Base-by-base conservation (phyloP, 2,329 filamentous ascomycete species). In the Penicillium sp. region DNA sequence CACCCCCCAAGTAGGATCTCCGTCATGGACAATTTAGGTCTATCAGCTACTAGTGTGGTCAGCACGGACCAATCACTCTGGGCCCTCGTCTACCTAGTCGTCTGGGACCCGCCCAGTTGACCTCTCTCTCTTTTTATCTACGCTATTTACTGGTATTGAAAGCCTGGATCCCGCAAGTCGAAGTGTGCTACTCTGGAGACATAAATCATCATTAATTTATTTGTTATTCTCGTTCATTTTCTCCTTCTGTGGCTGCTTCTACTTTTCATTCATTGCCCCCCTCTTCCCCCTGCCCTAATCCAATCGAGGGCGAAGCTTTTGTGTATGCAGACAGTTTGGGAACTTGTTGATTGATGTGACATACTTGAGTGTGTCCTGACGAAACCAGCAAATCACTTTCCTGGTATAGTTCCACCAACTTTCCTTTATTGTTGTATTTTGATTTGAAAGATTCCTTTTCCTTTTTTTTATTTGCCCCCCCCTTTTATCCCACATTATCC, bases 41-140 rank as follows among this genome's bases (percentile, higher is more conserved):
- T 69, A 70, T 69, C 65, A 64, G 62, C 56, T 65, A 63, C 65
- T 70, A 70, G 63, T 65, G 56, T 36, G 39, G 38, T 42, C 62
- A 60, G 65, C 66, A 69, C 61, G 64, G 68, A 65, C 66, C 67
- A 69, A 61, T 54, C n/a, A 38, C 34, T 16, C 51, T 52, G 56
- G 61, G 58, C 54, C 45, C 42, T 53, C 48, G 44, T 48, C 36
- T 51, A 47, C 36, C 21, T 39, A 39, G 36, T 39, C 28, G 23
- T 28, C 42, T 34, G 43, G 43, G 50, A 53, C 54, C 49, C 54
- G 51, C 56, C 36, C 45, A 47, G 36, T 49, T 45, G 26, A 44
- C 29, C 45, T 55, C 47, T 52, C 42, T 56, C 24, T 26, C 24
- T 49, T 54, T 47, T 36, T 51, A 45, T 50, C 47, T 36, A 41